These are phyloP conservation scores for Mycena metata DNA, from an alignment of 768 basidiomycete genomes.

Conservation along the genomic window DNA sequence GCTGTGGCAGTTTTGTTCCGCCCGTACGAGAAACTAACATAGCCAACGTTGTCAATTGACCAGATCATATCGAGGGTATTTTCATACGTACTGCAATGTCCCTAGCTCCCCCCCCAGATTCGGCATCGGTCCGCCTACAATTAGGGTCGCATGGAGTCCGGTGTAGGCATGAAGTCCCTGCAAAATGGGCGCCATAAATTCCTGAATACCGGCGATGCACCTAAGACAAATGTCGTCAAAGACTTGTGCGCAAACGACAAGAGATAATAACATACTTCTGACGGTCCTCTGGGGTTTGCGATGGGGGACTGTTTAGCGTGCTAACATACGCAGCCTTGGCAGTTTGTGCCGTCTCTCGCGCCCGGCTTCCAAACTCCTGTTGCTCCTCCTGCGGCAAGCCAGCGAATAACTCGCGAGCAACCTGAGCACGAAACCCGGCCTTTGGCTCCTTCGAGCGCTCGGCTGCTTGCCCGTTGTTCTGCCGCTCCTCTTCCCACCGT, in stretches of 20 bases:
- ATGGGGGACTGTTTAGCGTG: background rate
- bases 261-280: slow-evolving; percentile 22
- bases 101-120: slow-evolving; percentile 12
- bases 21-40: background rate
- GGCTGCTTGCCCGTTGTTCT: background rate
- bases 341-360: background rate
- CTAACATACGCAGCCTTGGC: background rate
- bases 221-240: too few species aligned
- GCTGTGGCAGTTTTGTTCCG: background rate
- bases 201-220: background rate
- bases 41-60: too few species aligned
- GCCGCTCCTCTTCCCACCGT: slow-evolving; percentile 2
- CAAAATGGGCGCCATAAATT: slow-evolving; percentile 14
- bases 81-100: slow-evolving; percentile 11
- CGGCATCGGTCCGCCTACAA: slow-evolving; percentile 22
- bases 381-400: slow-evolving; percentile 1
- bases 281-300: background rate
- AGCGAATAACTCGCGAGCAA: slow-evolving; percentile 8
- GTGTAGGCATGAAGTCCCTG: background rate
- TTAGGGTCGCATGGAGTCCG: background rate
- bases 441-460: background rate
- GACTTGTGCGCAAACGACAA: too few species aligned
- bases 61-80: too few species aligned
- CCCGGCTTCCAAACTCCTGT: too few species aligned
- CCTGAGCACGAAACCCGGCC: background rate